These are phyloP conservation scores for Phycomyces blakesleeanus DNA, from an alignment of 192 early-diverging fungal species.

Conservation along the genomic window DNA sequence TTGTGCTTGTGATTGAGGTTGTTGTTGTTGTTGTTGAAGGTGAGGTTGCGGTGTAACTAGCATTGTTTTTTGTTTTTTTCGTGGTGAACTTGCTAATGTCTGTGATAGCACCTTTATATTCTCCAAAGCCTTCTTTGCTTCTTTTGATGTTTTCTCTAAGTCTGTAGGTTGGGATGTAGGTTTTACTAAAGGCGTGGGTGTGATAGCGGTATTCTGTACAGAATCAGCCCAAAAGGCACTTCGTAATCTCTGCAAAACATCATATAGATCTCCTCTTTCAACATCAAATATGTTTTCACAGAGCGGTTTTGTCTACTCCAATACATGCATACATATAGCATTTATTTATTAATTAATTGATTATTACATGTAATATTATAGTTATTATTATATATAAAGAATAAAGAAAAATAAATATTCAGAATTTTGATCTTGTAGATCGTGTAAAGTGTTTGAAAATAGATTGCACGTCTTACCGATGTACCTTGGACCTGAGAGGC, in stretches of 20 bases:
- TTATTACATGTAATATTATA: neutral
- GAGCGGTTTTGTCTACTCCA: constrained; percentile 6
- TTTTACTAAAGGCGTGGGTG: neutral
- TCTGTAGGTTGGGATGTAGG: neutral
- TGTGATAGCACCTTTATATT: no score
- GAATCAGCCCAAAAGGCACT: constrained; percentile 8
- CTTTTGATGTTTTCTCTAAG: neutral
- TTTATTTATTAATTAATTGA: no score
- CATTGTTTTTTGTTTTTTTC: neutral
- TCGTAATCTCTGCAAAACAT: constrained; percentile 20
- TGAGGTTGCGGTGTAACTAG: neutral
- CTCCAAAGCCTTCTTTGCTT: neutral
- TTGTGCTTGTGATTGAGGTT: neutral
- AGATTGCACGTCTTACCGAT: no score
- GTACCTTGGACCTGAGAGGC: neutral
- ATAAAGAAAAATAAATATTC: no score
- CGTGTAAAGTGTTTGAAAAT: no score
- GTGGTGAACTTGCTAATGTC: no score
- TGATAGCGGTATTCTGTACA: no score
- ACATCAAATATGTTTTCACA: constrained; percentile 30
- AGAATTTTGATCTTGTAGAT: no score
- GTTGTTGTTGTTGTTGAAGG: neutral
- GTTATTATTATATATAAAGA: neutral
- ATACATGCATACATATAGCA: no score
- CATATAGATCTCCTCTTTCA: constrained; percentile 13